Evolutionary conservation across 306 rosid genomes (phyloP), one percentile per base, ranked within the genome.

Genomic region (Trichosanthes cucumerina): DNA sequence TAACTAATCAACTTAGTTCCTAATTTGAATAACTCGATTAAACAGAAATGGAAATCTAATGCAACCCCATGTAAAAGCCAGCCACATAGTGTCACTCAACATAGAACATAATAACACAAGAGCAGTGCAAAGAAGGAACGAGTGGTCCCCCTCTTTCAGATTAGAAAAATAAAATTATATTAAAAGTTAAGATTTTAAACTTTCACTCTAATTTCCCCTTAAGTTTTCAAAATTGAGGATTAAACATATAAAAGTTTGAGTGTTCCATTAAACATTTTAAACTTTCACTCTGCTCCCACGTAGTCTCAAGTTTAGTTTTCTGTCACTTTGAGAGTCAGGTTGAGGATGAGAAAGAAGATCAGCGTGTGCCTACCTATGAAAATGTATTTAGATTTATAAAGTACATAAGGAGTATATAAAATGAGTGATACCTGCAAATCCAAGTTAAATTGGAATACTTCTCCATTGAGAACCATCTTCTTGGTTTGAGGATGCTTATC

Each of bases 381-480:
- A 65, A 65, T 34, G 26, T 79, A 60, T 28, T 28, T 5, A 52
- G 71, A 79, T 81, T 21, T 39, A 36, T 57, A 71, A 60, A 83
- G 41, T 23, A 50, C 26, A 64, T 77, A 65, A 62, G 18, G 62
- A 73, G 49, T 21, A 38, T 2, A 41, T 62, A 28, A 56, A 64
- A 64, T 64, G 11, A 64, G 5, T 65, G 59, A 28, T 78, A 78
- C 81, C 81, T 60, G 75, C 54, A 62, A 62, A 78, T 14, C 53
- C 81, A 78, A 52, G 75, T 87, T 69, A 84, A 94, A 94, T 43
- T 81, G 95, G 87, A 94, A 89, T 71, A 94, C 86, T 79, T 94
- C 97, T 66, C 97, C 97, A 62, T 90, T 91, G 54, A 94, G 86
- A 70, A 91, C 84, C 98, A 94, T 94, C 82, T 93, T 86, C 78